Conservation (phyloP, 1,284 basidiomycete species). For the Termitomyces sp. region DNA sequence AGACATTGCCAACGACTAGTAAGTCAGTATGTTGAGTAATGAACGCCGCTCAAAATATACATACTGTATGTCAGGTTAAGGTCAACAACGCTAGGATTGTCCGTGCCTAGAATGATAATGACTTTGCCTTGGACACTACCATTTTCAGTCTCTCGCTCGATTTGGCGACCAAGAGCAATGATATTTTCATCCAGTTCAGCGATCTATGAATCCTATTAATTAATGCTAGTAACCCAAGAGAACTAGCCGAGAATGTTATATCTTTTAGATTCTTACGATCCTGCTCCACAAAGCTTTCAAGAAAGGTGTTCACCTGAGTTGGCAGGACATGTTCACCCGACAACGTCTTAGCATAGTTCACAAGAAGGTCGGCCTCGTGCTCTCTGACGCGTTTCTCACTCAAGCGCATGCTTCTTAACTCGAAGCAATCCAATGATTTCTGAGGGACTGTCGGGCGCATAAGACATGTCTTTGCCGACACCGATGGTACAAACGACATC, state of each 20-base stretch:
- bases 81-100: constrained; percentile 31
- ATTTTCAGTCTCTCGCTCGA: constrained; percentile 30
- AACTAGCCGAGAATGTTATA: constrained; percentile 18
- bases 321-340: constrained; percentile 39
- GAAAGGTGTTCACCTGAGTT: constrained; percentile 31
- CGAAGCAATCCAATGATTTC: constrained; percentile 33
- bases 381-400: constrained; percentile 33
- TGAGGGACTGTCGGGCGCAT: constrained; percentile 20
- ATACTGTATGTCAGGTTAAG: constrained; percentile 52
- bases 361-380: constrained; percentile 36
- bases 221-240: not conserved
- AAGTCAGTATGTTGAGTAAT: not conserved
- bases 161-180: constrained; percentile 33
- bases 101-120: constrained; percentile 35
- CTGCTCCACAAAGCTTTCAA: constrained; percentile 37
- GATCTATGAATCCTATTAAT: constrained; percentile 11
- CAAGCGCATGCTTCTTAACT: constrained; percentile 29
- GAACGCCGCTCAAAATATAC: constrained; percentile 16
- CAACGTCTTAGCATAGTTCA: constrained; percentile 39
- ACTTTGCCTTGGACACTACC: constrained; percentile 32
- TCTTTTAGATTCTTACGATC: constrained; percentile 32
- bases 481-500: constrained; percentile 31
- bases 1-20: constrained; percentile 46
- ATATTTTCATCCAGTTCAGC: constrained; percentile 36
- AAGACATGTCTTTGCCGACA: constrained; percentile 15